phyloP scores from a whole-genome alignment of 176 grass and related monocot species.

The Oryza officinalis region DNA sequence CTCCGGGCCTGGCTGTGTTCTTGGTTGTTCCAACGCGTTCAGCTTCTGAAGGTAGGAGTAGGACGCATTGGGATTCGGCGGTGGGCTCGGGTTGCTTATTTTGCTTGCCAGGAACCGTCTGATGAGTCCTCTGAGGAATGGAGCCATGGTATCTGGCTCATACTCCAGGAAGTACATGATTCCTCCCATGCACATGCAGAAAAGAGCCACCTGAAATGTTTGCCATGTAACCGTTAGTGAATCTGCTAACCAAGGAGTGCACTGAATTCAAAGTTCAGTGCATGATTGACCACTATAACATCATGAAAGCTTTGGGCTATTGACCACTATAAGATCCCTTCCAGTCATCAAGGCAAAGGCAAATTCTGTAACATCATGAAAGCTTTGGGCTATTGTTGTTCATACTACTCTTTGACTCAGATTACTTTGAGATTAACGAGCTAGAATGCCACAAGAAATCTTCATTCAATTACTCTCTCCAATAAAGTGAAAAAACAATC shows the following conservation, averaged over 20 bases:
- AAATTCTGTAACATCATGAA: slow-evolving; percentile 4
- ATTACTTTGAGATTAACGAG: background rate
- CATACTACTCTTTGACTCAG: background rate
- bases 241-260: background rate
- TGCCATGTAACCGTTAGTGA: background rate
- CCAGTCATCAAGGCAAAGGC: background rate
- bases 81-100: slow-evolving; percentile 73
- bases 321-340: slow-evolving; percentile 10
- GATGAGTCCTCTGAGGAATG: slow-evolving; percentile 91
- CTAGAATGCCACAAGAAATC: slow-evolving; percentile 6
- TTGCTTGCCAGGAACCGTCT: slow-evolving; percentile 90
- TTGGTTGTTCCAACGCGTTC: slow-evolving; percentile 50
- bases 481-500: background rate
- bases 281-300: background rate
- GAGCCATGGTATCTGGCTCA: slow-evolving; percentile 96
- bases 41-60: slow-evolving; percentile 67
- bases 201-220: slow-evolving; percentile 81
- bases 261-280: background rate
- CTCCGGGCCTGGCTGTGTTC: slow-evolving; percentile 32
- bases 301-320: too few relatives aligned
- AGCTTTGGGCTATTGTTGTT: background rate
- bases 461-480: background rate
- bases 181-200: slow-evolving; percentile 96
- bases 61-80: slow-evolving; percentile 59
- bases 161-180: slow-evolving; percentile 98